Conservation (phyloP, 352 stramenopile genomes). For the Blastocystis sp. region DNA sequence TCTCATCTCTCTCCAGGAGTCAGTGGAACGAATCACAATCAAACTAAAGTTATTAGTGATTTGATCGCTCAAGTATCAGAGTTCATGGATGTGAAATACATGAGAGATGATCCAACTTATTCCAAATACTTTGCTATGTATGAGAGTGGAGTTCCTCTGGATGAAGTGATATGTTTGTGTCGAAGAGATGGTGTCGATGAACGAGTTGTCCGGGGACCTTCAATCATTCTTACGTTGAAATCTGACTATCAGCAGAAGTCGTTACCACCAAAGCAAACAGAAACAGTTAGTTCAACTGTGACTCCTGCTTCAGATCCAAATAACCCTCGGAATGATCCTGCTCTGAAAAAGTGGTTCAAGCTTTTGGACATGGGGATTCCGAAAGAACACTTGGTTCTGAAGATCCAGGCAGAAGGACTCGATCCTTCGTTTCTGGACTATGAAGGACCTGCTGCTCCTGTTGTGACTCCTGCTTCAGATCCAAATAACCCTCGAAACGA, state of each 20-base stretch:
- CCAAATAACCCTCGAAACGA: not conserved
- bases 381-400: not conserved
- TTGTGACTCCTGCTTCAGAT: not conserved
- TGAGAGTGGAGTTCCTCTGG: not conserved
- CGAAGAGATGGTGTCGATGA: slow-evolving; percentile 10
- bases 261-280: not conserved
- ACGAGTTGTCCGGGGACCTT: slow-evolving; percentile 24
- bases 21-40: not conserved
- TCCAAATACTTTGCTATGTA: slow-evolving; percentile 39
- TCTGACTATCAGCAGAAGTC: not conserved
- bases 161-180: slow-evolving; percentile 15
- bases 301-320: not conserved
- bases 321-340: slow-evolving; percentile 43
- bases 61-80: not conserved
- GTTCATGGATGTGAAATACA: slow-evolving; percentile 1
- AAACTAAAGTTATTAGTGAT: slow-evolving; percentile 1
- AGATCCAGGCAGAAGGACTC: slow-evolving; percentile 16
- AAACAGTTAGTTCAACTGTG: not conserved
- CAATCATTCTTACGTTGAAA: slow-evolving; percentile 18
- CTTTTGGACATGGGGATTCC: slow-evolving; percentile 39
- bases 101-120: slow-evolving; percentile 18
- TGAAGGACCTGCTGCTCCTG: not conserved
- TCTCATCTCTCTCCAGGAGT: no score
- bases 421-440: slow-evolving; percentile 54
- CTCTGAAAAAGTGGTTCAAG: slow-evolving; percentile 30